Conservation (phyloP, 1,284 basidiomycete genomes). For the Tranzscheliella williamsii region DNA sequence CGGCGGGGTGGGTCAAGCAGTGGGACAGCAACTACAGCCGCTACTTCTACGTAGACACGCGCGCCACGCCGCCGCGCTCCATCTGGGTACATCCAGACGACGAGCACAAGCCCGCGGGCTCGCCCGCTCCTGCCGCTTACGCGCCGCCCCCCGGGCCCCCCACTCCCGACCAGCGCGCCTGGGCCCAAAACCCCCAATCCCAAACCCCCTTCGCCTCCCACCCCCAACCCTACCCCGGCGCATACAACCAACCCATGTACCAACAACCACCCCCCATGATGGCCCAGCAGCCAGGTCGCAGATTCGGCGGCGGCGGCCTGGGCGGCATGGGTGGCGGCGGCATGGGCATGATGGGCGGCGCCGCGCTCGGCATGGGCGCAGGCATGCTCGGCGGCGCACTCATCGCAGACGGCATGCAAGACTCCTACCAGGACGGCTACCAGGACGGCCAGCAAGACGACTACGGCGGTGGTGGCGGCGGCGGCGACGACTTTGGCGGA, state of each 20-base stretch:
- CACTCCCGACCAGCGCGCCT: constrained; percentile 20
- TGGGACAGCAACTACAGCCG: constrained; percentile 55
- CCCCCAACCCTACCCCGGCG: constrained; percentile 8
- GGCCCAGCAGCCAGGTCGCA: constrained; percentile 11
- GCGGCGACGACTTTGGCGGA: constrained; percentile 31
- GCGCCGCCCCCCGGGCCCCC: constrained; percentile 45
- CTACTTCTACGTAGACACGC: constrained; percentile 59
- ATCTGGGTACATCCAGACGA: constrained; percentile 57
- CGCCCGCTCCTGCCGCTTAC: constrained; percentile 12
- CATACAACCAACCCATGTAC: constrained; percentile 40
- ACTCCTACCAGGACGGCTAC: constrained; percentile 55
- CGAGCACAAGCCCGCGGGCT: constrained; percentile 13
- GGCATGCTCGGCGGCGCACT: constrained; percentile 52
- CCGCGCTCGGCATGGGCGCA: constrained; percentile 44
- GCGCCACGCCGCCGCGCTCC: constrained; percentile 49
- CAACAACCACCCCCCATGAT: constrained; percentile 32
- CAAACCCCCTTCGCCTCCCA: too few relatives aligned
- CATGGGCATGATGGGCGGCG: constrained; percentile 45
- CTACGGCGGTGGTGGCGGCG: constrained; percentile 26
- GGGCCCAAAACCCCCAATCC: constrained; percentile 10
- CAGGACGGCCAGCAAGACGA: constrained; percentile 46
- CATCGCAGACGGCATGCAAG: constrained; percentile 41
- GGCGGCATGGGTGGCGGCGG: constrained; percentile 33
- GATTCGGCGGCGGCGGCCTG: constrained; percentile 6
- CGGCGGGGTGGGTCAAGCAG: constrained; percentile 56